phyloP scores from a whole-genome alignment of 2,329 filamentous ascomycete species.

The Fusarium citri region DNA sequence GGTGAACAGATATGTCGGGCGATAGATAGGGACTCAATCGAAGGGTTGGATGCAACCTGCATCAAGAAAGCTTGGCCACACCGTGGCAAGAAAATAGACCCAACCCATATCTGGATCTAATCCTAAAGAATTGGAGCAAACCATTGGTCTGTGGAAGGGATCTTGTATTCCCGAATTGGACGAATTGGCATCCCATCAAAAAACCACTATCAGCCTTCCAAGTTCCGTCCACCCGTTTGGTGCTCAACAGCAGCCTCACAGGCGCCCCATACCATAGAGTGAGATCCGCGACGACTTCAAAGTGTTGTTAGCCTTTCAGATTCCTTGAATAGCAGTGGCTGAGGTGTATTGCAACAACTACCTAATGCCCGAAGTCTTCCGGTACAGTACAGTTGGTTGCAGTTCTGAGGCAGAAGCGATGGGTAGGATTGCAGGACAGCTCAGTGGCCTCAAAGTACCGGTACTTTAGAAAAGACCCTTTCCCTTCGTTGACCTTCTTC shows the following conservation, averaged over 20 bases:
- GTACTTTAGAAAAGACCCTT: constrained; percentile 41
- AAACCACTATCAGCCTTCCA: constrained; percentile 38
- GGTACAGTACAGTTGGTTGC: constrained; percentile 24
- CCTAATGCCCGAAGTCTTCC: constrained; percentile 45
- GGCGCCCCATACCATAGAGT: constrained; percentile 14
- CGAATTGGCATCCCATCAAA: constrained; percentile 45
- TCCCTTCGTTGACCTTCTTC: constrained; percentile 37
- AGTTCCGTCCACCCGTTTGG: constrained; percentile 40
- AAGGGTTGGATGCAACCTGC: constrained; percentile 37
- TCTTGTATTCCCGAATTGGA: constrained; percentile 33
- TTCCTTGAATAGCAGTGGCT: constrained; percentile 12
- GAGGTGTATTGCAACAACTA: constrained; percentile 5
- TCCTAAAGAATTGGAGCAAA: constrained; percentile 7
- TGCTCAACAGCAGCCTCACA: constrained; percentile 47
- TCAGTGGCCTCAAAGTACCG: constrained; percentile 31
- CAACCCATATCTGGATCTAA: constrained; percentile 24
- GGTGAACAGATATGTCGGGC: not conserved
- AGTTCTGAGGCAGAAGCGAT: constrained; percentile 4
- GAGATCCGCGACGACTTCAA: constrained; percentile 18
- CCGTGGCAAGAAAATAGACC: constrained; percentile 35
- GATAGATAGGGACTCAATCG: constrained; percentile 29
- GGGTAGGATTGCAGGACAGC: not conserved
- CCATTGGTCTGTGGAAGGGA: constrained; percentile 25
- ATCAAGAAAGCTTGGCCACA: constrained; percentile 19
- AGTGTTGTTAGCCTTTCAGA: constrained; percentile 31